Percentiles rank a stretch among this genome's conserved stretches.
phyloP scores from a whole-genome alignment of 2,329 filamentous ascomycete genomes.

The Verticillium dahliae region DNA sequence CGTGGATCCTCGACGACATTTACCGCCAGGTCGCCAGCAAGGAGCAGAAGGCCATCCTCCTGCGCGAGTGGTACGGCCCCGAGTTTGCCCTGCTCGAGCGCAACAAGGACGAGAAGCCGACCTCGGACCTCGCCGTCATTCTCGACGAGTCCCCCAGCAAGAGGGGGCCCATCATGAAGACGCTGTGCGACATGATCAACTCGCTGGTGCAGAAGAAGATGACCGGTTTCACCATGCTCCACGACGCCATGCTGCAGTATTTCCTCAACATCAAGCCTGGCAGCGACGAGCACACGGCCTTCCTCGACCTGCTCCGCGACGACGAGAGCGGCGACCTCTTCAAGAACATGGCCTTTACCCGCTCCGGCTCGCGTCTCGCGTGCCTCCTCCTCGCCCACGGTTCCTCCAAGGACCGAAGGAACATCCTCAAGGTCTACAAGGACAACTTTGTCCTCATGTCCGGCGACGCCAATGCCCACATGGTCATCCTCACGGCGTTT shows the following conservation, averaged over 20 bases:
- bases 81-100: constrained; percentile 79
- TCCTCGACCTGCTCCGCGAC: constrained; percentile 83
- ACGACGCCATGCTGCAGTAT: constrained; percentile 97
- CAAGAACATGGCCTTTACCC: constrained; percentile 95
- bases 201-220: constrained; percentile 92
- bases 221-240: constrained; percentile 94
- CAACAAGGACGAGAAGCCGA: constrained; percentile 43
- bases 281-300: constrained; percentile 77
- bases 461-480: constrained; percentile 69
- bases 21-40: constrained; percentile 84
- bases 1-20: constrained; percentile 96
- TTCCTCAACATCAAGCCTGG: constrained; percentile 73
- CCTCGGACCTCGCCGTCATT: constrained; percentile 67
- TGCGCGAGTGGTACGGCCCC: constrained; percentile 94
- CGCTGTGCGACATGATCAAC: constrained; percentile 81
- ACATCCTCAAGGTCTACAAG: constrained; percentile 82
- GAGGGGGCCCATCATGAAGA: constrained; percentile 77
- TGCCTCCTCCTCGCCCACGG: constrained; percentile 79
- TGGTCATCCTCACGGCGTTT: constrained; percentile 76
- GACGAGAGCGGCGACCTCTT: constrained; percentile 86
- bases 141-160: constrained; percentile 76
- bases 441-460: constrained; percentile 84
- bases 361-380: constrained; percentile 75
- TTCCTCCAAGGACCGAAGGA: constrained; percentile 85
- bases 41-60: constrained; percentile 75